Percentiles rank a stretch among this genome's conserved stretches.
phyloP scores from a whole-genome alignment of 1,284 basidiomycete genomes.

The Taiwanofungus camphoratus region DNA sequence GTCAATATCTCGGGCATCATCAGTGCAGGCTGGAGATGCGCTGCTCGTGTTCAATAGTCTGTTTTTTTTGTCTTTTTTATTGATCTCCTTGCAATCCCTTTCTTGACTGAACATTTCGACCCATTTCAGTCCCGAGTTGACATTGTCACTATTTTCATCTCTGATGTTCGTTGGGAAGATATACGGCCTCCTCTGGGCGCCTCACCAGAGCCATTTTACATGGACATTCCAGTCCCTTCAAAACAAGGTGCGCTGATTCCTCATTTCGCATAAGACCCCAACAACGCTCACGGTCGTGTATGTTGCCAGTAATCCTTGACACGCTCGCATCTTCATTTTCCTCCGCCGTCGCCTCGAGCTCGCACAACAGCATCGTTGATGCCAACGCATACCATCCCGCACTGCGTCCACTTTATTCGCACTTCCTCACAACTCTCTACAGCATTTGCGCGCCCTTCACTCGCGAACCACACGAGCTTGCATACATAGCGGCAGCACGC shows the following conservation, averaged over 20 bases:
- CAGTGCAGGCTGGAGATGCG: background rate
- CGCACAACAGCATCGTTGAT: constrained; percentile 18
- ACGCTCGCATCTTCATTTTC: constrained; percentile 32
- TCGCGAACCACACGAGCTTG: constrained; percentile 63
- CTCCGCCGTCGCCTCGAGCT: constrained; percentile 9
- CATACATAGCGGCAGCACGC: constrained; percentile 69
- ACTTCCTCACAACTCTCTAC: constrained; percentile 62
- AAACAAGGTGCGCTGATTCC: constrained; percentile 49
- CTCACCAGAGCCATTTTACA: constrained; percentile 69
- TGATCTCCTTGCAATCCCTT: too few relatives aligned
- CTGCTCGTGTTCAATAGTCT: background rate
- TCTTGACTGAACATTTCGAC: background rate
- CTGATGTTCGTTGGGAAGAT: constrained; percentile 69
- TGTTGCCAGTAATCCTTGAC: constrained; percentile 31
- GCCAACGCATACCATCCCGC: constrained; percentile 44
- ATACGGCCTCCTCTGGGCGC: constrained; percentile 66
- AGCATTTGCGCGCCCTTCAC: constrained; percentile 63
- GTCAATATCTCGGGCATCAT: background rate
- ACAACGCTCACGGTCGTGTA: background rate
- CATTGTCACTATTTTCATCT: constrained; percentile 60
- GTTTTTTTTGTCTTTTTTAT: background rate
- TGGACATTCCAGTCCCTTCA: constrained; percentile 54
- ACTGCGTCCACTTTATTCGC: constrained; percentile 54
- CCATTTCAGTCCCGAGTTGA: constrained; percentile 35
- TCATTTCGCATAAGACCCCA: too few relatives aligned